A percentile compares a stretch with the other conserved stretches of the same genome.
Evolutionary conservation across 106 monocot genomes (phyloP).

Genomic region (Triglochin maritima): DNA sequence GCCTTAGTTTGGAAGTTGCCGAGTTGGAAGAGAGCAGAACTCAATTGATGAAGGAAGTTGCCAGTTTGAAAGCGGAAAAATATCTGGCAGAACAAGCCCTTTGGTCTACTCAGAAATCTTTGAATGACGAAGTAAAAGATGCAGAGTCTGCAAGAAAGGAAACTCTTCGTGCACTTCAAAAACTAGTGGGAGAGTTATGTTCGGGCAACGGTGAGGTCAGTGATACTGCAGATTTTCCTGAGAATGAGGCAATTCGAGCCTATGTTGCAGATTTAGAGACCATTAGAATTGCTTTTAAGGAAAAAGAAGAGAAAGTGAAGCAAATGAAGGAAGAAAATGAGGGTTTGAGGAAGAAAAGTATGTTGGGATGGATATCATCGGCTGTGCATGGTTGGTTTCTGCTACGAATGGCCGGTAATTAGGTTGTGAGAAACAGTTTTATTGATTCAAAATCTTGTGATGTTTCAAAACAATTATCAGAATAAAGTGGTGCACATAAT

Average conservation of each 20-base stretch:
- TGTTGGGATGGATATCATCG: constrained; percentile 8
- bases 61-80: not conserved
- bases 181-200: not conserved
- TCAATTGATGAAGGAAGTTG: not conserved
- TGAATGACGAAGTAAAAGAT: not conserved
- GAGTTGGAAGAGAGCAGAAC: not conserved
- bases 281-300: not conserved
- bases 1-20: not conserved
- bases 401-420: not conserved
- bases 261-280: not conserved
- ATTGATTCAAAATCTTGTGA: too few species aligned
- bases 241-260: not conserved
- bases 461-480: too few species aligned
- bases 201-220: not conserved
- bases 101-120: not conserved
- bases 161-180: not conserved
- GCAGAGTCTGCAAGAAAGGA: not conserved
- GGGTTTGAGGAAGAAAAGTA: not conserved
- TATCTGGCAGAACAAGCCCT: not conserved
- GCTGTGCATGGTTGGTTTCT: not conserved
- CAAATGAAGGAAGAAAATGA: not conserved
- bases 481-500: too few species aligned
- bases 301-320: constrained; percentile 1
- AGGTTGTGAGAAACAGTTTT: too few species aligned
- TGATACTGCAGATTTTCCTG: not conserved